Base-by-base conservation (phyloP, 306 rosid genomes). In the Trifolium pratense region DNA sequence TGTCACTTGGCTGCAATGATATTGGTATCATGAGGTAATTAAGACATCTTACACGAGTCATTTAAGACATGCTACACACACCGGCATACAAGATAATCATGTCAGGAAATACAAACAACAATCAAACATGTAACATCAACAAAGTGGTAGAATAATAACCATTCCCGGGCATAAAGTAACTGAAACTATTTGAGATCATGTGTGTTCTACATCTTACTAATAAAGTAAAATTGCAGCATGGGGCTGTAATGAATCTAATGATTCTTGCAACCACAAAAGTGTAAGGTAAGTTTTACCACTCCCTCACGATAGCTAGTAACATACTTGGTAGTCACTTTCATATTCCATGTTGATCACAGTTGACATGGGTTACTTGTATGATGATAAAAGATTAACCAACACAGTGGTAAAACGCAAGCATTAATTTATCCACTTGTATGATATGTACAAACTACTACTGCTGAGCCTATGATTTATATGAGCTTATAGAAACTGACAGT, bases 391-490 rank as follows among this genome's bases (percentile, higher is more conserved):
- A 29, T 55, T 57, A 31, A 43, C 7, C n/a, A 36, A 18, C 21
- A 2, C 10, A 21, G 32, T 8, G 16, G 40, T 69, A 56, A 43
- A 42, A 43, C 39, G 21, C 34, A 23, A 59, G 75, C 8, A 66
- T 20, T 26, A 70, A 6, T 9, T 9, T 29, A 39, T 52, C 40
- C 66, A 42, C 23, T 29, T 55, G 31, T 18, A 78, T 18, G 42
- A 18, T 57, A 53, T 55, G 61, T 42, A 57, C 10, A 42, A 40
- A 53, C 5, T 37, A 32, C 11, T 43, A 56, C 26, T 32, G 48
- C 57, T 49, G 70, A 63, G 49, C 51, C 60, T 15, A 5, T 17
- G 68, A 64, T 32, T 79, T 37, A 68, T 37, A 66, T n/a, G 39
- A 71, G 64, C 34, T 37, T 12, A 40, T 40, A 40, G 14, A 40